A percentile compares a stretch with the other conserved stretches of the same genome.
Conservation (phyloP, 2,329 filamentous ascomycete species). For the Pseudocercospora crystallina region DNA sequence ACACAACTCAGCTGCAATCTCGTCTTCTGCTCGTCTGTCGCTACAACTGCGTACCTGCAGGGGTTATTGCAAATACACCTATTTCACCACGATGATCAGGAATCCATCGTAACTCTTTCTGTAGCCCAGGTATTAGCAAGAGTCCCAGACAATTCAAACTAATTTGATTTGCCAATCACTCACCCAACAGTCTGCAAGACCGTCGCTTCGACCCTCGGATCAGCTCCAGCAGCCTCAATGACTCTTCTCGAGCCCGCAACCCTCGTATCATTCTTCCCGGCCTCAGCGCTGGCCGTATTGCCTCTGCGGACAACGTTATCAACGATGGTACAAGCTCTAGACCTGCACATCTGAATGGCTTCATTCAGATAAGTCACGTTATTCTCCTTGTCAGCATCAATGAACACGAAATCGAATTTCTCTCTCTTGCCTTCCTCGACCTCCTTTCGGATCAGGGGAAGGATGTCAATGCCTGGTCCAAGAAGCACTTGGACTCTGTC, state of each 20-base stretch:
- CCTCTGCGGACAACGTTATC: slow-evolving; percentile 34
- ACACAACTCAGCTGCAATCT: no score
- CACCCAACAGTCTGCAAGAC: slow-evolving; percentile 47
- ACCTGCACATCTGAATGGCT: slow-evolving; percentile 18
- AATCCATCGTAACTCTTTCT: slow-evolving; percentile 52
- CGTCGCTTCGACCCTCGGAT: slow-evolving; percentile 42
- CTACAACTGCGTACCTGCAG: no score
- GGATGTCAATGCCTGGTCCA: slow-evolving; percentile 23
- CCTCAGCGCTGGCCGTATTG: slow-evolving; percentile 9
- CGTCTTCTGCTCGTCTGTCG: no score
- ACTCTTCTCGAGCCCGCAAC: slow-evolving; percentile 30
- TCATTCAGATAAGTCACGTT: slow-evolving; percentile 23
- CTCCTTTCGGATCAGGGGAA: slow-evolving; percentile 19
- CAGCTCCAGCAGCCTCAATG: slow-evolving; percentile 45
- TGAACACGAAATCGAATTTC: slow-evolving; percentile 27
- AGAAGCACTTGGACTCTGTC: slow-evolving; percentile 23
- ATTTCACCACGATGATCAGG: slow-evolving; percentile 22
- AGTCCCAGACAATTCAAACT: no score
- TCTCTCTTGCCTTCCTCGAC: slow-evolving; percentile 19
- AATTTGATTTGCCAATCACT: no score
- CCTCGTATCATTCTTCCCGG: not conserved
- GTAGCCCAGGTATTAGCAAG: no score
- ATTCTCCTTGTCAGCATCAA: slow-evolving; percentile 29
- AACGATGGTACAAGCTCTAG: slow-evolving; percentile 16
- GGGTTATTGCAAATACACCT: no score